phyloP scores from a whole-genome alignment of 169 alveolate species.

The Amoebophrya sp. region DNA sequence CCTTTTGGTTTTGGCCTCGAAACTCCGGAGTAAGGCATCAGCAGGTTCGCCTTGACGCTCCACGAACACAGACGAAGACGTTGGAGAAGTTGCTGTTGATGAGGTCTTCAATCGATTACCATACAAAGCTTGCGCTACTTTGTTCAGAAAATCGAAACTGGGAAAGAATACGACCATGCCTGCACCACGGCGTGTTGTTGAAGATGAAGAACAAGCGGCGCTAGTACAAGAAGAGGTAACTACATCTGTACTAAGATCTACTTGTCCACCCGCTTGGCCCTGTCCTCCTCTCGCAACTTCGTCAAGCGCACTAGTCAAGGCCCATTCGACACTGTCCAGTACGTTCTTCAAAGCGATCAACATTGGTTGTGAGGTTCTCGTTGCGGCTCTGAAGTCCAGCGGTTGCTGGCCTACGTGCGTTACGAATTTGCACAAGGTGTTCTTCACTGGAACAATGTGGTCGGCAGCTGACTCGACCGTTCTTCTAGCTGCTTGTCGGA shows the following conservation, averaged over 20 bases:
- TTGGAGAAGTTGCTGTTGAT: not conserved
- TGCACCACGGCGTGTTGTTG: not conserved
- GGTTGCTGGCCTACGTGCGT: not conserved
- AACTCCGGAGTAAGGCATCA: not conserved
- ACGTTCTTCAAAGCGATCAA: too few species aligned
- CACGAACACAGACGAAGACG: too few species aligned
- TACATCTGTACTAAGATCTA: too few species aligned
- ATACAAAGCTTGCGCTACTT: not conserved
- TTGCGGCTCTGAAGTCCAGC: too few species aligned
- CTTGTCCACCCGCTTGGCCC: not conserved
- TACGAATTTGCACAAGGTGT: not conserved
- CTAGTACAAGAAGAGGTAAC: too few species aligned
- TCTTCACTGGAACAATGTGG: not conserved
- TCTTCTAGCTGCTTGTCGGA: not conserved
- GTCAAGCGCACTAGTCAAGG: too few species aligned
- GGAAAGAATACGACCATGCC: conserved; percentile 20
- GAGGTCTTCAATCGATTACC: not conserved
- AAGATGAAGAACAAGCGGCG: too few species aligned
- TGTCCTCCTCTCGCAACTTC: not conserved
- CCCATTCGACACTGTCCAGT: too few species aligned
- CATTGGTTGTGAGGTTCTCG: too few species aligned
- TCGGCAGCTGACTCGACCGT: not conserved
- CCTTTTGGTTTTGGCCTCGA: not conserved
- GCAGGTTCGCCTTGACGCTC: not conserved
- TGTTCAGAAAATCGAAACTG: not conserved